Evolutionary conservation across 2,329 filamentous ascomycete species (phyloP), one percentile per base, ranked within the genome.

Genomic region (Monilinia vaccinii-corymbosi): DNA sequence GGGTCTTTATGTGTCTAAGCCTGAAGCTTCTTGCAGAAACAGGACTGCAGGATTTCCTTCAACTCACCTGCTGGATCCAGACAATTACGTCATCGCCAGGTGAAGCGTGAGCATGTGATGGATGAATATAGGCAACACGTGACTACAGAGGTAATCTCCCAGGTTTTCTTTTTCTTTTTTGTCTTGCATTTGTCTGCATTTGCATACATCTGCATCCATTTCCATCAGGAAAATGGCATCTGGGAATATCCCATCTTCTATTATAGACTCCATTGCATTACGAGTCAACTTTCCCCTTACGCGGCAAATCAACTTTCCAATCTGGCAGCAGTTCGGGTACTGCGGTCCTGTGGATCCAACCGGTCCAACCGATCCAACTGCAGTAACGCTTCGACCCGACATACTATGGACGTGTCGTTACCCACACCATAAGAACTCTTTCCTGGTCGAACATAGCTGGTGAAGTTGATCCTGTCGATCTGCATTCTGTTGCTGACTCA

Each of bases 1-100:
- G n/a, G n/a, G n/a, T n/a, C n/a, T 53, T 53, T 53, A 53, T 53
- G 38, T 6, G 40, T n/a, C 4, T 48, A n/a, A n/a, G n/a, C n/a
- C n/a, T n/a, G n/a, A n/a, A n/a, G n/a, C n/a, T n/a, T n/a, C n/a
- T n/a, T n/a, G n/a, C 25, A 28, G 25, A 28, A 28, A 42, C 50
- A 53, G 49, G 47, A 18, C 51, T 42, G 32, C 21, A 28, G 25
- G 3, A 28, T 6, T 28, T 28, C 13, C 9, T 56, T 34, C 53
- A 13, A n/a, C 45, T 48, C 55, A 57, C 38, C 51, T 53, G 36
- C 51, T 53, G 51, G 9, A 53, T 53, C 10, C 36, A n/a, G 51
- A n/a, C n/a, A 42, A 2, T 8, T 53, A 53, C 51, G 51, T 53
- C 51, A 53, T 53, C 18, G 25, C 2, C 25, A 53, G 31, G 38